These are phyloP conservation scores for Elsinoe necatrix DNA, from an alignment of 2,329 filamentous ascomycete genomes.

Conservation along the genomic window DNA sequence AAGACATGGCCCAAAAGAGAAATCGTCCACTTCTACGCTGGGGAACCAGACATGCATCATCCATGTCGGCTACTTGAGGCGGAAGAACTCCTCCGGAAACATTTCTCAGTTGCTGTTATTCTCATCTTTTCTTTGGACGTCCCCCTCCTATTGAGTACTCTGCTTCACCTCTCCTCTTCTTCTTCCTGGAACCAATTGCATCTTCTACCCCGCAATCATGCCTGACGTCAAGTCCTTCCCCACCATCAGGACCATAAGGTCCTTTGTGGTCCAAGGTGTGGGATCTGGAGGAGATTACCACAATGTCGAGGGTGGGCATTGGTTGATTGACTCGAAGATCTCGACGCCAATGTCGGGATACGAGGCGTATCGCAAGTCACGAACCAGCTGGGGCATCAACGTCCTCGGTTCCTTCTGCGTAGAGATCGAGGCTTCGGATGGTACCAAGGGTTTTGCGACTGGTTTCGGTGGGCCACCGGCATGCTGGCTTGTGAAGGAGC, in stretches of 20 bases:
- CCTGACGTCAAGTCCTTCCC: slow-evolving; percentile 52
- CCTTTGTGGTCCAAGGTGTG: slow-evolving; percentile 61
- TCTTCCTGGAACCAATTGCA: slow-evolving; percentile 13
- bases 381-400: slow-evolving; percentile 93
- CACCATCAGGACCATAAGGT: slow-evolving; percentile 65
- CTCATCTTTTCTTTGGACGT: background rate
- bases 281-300: slow-evolving; percentile 72
- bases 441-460: slow-evolving; percentile 88
- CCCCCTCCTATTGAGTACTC: background rate
- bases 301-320: slow-evolving; percentile 67
- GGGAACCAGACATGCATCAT: background rate
- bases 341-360: slow-evolving; percentile 87
- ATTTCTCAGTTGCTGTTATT: background rate
- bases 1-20: background rate
- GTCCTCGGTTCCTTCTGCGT: slow-evolving; percentile 87
- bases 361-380: slow-evolving; percentile 76
- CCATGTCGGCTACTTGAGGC: background rate
- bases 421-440: slow-evolving; percentile 80
- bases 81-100: slow-evolving; percentile 1
- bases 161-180: slow-evolving; percentile 1
- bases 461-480: slow-evolving; percentile 89
- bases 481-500: slow-evolving; percentile 88
- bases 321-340: slow-evolving; percentile 86
- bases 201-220: slow-evolving; percentile 19
- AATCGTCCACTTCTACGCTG: background rate